A percentile compares a stretch with the other conserved stretches of the same genome.
These are phyloP conservation scores for Barnettozyma salicaria DNA, from an alignment of 805 yeast genomes.

Conservation along the genomic window DNA sequence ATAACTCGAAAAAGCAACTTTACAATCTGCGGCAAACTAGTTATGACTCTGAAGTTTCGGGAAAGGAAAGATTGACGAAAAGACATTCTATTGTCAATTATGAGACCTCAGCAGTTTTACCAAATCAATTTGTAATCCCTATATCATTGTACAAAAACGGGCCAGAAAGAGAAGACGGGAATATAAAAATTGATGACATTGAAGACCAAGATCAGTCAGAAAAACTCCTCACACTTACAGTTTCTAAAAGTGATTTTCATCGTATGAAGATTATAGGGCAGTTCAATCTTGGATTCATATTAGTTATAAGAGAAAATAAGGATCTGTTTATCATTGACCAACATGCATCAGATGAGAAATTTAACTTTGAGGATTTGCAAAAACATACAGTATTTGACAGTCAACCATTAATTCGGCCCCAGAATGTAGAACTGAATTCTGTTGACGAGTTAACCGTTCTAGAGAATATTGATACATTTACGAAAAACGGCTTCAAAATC, in stretches of 20 bases:
- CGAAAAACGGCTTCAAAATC: slow-evolving; percentile 72
- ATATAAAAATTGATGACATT: slow-evolving; percentile 34
- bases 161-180: not conserved
- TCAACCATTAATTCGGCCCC: slow-evolving; percentile 65
- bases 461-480: slow-evolving; percentile 52
- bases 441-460: slow-evolving; percentile 71
- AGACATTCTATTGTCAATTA: slow-evolving; percentile 11
- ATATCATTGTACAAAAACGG: too few species aligned
- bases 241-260: slow-evolving; percentile 66
- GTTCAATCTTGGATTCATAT: slow-evolving; percentile 91
- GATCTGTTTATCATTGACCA: slow-evolving; percentile 90
- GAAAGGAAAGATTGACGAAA: slow-evolving; percentile 1
- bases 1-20: too few species aligned
- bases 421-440: slow-evolving; percentile 55
- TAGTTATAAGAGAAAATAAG: slow-evolving; percentile 47
- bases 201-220: slow-evolving; percentile 49
- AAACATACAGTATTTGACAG: slow-evolving; percentile 49
- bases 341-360: slow-evolving; percentile 97
- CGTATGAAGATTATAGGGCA: slow-evolving; percentile 85
- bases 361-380: slow-evolving; percentile 72
- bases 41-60: too few species aligned
- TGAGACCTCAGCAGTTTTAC: slow-evolving; percentile 8
- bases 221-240: slow-evolving; percentile 47
- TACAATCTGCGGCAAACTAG: too few species aligned
- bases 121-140: slow-evolving; percentile 7